Evolutionary conservation across 768 basidiomycete species (phyloP), one percentile per base, ranked within the genome.

Genomic region (Tulasnella sp.): DNA sequence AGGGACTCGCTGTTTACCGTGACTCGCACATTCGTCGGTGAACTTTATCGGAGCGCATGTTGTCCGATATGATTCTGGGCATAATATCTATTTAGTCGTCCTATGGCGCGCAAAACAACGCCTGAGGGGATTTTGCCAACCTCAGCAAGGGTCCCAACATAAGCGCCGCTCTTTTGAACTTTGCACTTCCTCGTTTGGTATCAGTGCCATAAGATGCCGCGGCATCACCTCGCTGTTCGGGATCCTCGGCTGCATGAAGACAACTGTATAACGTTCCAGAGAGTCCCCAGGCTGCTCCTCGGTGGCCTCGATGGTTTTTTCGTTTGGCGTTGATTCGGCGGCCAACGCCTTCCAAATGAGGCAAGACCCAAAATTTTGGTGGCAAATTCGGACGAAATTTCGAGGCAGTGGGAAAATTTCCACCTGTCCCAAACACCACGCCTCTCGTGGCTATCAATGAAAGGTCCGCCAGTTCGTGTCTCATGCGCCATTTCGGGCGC

Each of bases 381-480:
- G 24, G 28, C 31, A 69, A 28, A 69, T 31, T 34, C 34, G 64
- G 64, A 16, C 2, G 64, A 69, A 69, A 69, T 69, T 37, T 28
- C 0, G 16, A 37, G 34, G 28, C 64, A 69, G 64, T 37, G 64
- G 31, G 64, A 69, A 69, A 37, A 9, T 31, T 69, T 28, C 64
- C n/a, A 69, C n/a, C 34, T 3, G 22, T 69, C 31, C 64, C 64
- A 34, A 69, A 69, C 64, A 69, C 64, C 64, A 69, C 64, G 64
- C 64, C 64, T 69, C 64, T 69, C 64, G 31, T 69, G 64, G 64
- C 31, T 69, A 69, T 31, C 64, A 69, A 69, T 37, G 31, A 69
- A 69, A 69, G 64, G 64, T 69, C 64, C 64, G 64, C 31, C 34
- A 5, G 28, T 6, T 69, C 64, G 34, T 69, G 64, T 37, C 64